A percentile compares a stretch with the other conserved stretches of the same genome.
Evolutionary conservation across 1,139 yeast species (phyloP).

Genomic region (Suhomyces guaymorum): DNA sequence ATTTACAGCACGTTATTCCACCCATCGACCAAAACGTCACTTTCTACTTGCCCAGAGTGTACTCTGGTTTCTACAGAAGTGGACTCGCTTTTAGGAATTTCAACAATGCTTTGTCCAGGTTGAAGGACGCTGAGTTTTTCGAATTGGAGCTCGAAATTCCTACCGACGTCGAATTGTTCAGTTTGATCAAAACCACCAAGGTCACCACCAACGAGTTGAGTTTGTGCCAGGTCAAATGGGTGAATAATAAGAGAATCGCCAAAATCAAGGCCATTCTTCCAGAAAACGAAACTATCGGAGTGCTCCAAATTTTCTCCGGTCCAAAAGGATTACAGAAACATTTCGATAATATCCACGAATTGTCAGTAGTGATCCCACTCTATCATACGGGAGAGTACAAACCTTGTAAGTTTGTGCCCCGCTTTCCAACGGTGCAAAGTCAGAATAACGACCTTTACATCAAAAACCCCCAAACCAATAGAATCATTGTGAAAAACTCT

Average conservation of each 20-base stretch:
- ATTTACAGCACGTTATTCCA: conserved; percentile 83
- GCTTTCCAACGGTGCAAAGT: conserved; percentile 71
- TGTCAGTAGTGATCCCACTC: conserved; percentile 76
- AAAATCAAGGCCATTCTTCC: conserved; percentile 83
- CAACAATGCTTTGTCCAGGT: conserved; percentile 73
- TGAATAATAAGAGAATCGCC: conserved; percentile 61
- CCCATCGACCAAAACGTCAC: conserved; percentile 79
- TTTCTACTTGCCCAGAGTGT: conserved; percentile 77
- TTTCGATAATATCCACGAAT: conserved; percentile 62
- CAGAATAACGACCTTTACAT: conserved; percentile 77
- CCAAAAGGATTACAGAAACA: conserved; percentile 62
- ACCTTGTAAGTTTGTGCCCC: conserved; percentile 60
- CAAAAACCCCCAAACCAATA: conserved; percentile 77
- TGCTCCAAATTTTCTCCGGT: conserved; percentile 75
- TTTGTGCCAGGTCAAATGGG: conserved; percentile 76
- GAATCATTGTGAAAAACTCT: conserved; percentile 55
- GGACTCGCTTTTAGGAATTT: conserved; percentile 62
- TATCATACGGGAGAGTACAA: conserved; percentile 69
- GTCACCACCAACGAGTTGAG: conserved; percentile 55
- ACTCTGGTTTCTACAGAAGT: conserved; percentile 73
- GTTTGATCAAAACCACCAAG: conserved; percentile 54
- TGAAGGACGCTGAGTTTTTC: conserved; percentile 73
- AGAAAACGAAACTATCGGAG: conserved; percentile 64
- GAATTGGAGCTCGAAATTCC: conserved; percentile 79
- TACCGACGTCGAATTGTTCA: conserved; percentile 61